Conservation (phyloP, 192 early-diverging fungal genomes). For the Thamnidium elegans region DNA sequence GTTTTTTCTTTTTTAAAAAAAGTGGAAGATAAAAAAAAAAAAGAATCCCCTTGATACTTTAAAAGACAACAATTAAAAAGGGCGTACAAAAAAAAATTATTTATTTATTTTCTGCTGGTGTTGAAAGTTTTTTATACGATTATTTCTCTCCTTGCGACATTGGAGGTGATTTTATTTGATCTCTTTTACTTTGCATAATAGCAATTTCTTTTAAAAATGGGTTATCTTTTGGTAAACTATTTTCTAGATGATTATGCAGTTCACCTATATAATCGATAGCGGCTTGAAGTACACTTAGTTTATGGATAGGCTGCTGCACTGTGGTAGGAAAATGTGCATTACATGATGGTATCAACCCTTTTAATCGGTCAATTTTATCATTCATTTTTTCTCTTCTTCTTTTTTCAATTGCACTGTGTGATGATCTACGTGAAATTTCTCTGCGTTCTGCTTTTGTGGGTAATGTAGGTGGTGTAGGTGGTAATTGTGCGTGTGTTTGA, state of each 20-base stretch:
- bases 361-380: constrained; percentile 15
- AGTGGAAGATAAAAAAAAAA: no score
- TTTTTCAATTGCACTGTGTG: constrained; percentile 18
- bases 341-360: constrained; percentile 13
- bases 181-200: no score
- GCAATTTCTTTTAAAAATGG: neutral
- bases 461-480: neutral
- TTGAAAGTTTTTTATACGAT: no score
- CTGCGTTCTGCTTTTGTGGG: neutral
- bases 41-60: no score
- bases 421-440: neutral
- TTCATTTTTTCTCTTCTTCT: constrained; percentile 18
- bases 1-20: neutral
- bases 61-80: no score
- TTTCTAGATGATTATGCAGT: constrained; percentile 11
- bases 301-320: constrained; percentile 15
- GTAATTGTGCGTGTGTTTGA: neutral
- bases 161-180: no score
- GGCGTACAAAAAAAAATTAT: no score
- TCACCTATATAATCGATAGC: constrained; percentile 15
- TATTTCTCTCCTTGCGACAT: no score
- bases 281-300: constrained; percentile 13
- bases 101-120: no score
- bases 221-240: constrained; percentile 1
- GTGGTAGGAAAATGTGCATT: neutral